These are phyloP conservation scores for Reticulascus tulasneorum DNA, from an alignment of 2,329 filamentous ascomycete genomes.

Conservation along the genomic window DNA sequence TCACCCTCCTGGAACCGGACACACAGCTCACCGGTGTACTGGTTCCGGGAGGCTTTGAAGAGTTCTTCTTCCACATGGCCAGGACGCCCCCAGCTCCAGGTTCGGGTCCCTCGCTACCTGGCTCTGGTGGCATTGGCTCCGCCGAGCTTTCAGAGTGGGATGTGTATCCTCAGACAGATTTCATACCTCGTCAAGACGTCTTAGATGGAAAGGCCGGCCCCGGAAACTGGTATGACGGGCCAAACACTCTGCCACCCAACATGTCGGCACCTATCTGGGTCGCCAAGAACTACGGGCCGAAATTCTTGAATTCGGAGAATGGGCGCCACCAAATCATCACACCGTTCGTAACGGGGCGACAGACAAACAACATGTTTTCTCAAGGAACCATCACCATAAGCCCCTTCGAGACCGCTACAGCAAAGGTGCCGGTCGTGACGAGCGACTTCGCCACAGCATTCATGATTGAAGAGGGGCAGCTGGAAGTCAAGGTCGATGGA, in stretches of 20 bases:
- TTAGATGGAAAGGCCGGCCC: conserved; percentile 35
- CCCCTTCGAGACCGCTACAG: conserved; percentile 4
- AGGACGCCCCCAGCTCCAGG: conserved; percentile 17
- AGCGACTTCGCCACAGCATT: too few species aligned
- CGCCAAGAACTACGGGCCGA: conserved; percentile 42
- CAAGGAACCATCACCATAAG: conserved; percentile 36
- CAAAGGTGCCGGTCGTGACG: conserved; percentile 8
- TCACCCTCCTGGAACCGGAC: conserved; percentile 43
- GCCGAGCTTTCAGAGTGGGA: conserved; percentile 34
- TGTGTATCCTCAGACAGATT: conserved; percentile 37
- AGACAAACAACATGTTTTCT: conserved; percentile 37
- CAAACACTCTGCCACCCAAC: conserved; percentile 27
- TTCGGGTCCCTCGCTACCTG: conserved; percentile 7
- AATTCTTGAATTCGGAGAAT: conserved; percentile 33
- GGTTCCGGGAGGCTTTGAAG: conserved; percentile 44
- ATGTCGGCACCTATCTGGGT: conserved; percentile 34
- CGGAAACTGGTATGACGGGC: conserved; percentile 32
- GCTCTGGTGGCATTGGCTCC: conserved; percentile 25
- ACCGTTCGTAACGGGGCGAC: conserved; percentile 35
- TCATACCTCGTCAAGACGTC: conserved; percentile 32
- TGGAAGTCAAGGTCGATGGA: conserved; percentile 17
- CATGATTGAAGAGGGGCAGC: conserved; percentile 22
- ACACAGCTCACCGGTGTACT: conserved; percentile 43
- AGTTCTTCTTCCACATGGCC: conserved; percentile 33
- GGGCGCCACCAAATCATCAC: conserved; percentile 38